Conservation (phyloP, 164 flowering plant species). For the Kalanchoe fedtschenkoi region DNA sequence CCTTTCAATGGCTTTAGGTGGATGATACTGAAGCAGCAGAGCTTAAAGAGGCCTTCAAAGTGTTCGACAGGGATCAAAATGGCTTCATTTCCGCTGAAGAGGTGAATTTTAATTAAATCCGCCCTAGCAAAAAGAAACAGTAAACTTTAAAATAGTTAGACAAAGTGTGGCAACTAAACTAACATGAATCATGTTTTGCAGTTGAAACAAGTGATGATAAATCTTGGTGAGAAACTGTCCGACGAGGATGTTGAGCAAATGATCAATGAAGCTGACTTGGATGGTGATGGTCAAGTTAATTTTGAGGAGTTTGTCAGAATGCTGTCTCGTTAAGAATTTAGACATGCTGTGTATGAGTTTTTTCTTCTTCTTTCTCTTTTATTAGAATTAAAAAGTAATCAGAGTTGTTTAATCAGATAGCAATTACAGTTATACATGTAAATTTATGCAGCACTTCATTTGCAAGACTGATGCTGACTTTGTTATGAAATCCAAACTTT, state of each 20-base stretch:
- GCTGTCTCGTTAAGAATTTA: too few species aligned
- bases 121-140: too few species aligned
- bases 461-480: too few species aligned
- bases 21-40: not conserved
- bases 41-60: conserved; percentile 1
- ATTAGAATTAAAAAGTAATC: too few species aligned
- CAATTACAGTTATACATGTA: too few species aligned
- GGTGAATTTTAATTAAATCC: not conserved
- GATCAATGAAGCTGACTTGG: conserved; percentile 2
- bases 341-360: too few species aligned
- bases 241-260: not conserved
- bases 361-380: too few species aligned
- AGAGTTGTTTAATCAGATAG: too few species aligned
- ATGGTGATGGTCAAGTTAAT: not conserved
- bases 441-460: too few species aligned
- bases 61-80: conserved; percentile 3
- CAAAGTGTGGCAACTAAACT: not conserved
- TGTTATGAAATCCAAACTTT: too few species aligned
- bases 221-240: not conserved
- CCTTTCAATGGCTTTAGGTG: not conserved
- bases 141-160: too few species aligned
- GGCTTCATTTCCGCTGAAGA: not conserved
- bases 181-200: not conserved
- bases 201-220: conserved; percentile 3
- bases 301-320: not conserved